phyloP scores from a whole-genome alignment of 345 rosid genomes.

The Garcia nutans region DNA sequence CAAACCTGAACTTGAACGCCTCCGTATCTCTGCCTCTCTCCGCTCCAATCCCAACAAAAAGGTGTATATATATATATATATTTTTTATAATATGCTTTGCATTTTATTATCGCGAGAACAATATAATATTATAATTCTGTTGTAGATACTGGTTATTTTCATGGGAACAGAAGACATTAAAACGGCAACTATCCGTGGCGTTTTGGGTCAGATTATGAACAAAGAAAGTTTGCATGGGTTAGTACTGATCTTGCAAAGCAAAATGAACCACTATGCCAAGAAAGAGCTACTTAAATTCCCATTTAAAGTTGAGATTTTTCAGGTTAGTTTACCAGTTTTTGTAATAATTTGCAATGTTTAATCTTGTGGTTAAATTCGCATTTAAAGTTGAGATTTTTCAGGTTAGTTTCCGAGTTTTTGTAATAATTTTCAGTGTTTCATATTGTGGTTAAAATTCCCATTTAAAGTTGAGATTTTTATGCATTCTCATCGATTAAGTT shows the following conservation, averaged over 20 bases:
- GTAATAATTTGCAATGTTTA: too few relatives aligned
- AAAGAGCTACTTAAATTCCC: constrained; percentile 25
- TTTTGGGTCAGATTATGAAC: constrained; percentile 13
- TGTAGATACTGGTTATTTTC: constrained; percentile 38
- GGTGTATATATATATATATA: too few relatives aligned
- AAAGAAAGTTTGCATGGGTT: constrained; percentile 25
- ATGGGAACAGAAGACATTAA: constrained; percentile 33
- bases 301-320: constrained; percentile 35
- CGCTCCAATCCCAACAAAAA: constrained; percentile 29
- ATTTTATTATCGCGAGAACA: not conserved
- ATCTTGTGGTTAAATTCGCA: not conserved
- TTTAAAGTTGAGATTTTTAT: not conserved
- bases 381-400: constrained; percentile 31
- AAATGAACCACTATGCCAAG: constrained; percentile 28
- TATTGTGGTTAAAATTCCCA: too few relatives aligned
- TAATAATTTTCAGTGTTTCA: too few relatives aligned
- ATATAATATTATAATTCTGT: not conserved
- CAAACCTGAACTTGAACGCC: constrained; percentile 24
- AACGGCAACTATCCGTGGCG: constrained; percentile 2
- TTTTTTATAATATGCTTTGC: not conserved
- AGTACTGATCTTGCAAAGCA: constrained; percentile 34
- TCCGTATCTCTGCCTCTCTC: constrained; percentile 28
- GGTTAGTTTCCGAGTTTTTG: constrained; percentile 7
- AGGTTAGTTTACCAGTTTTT: constrained; percentile 16
- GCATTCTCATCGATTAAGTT: not conserved